Evolutionary conservation across 2,329 filamentous ascomycete species (phyloP), one percentile per base, ranked within the genome.

Genomic region (Xylariaceae sp.): DNA sequence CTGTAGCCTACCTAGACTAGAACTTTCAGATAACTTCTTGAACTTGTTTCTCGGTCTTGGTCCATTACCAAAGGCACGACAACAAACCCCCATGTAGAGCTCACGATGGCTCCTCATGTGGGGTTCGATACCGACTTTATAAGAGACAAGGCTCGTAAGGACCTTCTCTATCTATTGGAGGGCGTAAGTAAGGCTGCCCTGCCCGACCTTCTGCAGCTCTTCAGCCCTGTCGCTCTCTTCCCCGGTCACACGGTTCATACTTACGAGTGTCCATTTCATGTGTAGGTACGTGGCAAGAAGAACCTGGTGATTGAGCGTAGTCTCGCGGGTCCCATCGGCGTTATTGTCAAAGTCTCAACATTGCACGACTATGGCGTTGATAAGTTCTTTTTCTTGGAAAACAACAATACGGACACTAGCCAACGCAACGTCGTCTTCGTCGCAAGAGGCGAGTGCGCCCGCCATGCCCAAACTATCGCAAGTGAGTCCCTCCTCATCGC

Each of bases 351-450:
- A 63, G 94, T 96, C 58, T 90, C 90, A 15, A 90, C 86, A 8
- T 75, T 96, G 12, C 88, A 97, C 60, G 92, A 98, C 58, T 96
- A 97, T 68, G 94, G 94, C 19, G 89, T 98, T 52, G 89, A 97
- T 64, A 94, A 94, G 64, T 87, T 96, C 51, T 98, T 97, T 70
- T 84, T 96, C 58, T 73, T 98, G 32, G 92, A 98, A 64, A 97
- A 96, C 65, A 79, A 84, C 58, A 97, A 98, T 65, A 83, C 88
- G 62, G 90, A 97, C 64, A 85, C 88, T 13, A 94, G 84, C 57
- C 92, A 97, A 67, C 82, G 86, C 58, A 98, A 96, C 71, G 80
- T 98, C 47, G 78, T 98, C 51, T 98, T 97, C 67, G 78, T 98
- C 52, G 85, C 88, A 13, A 78, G 89, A 56, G 90, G 88, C 47